These are phyloP conservation scores for Aegilops tauschii DNA, from an alignment of 176 grass and related monocot species.

Conservation along the genomic window DNA sequence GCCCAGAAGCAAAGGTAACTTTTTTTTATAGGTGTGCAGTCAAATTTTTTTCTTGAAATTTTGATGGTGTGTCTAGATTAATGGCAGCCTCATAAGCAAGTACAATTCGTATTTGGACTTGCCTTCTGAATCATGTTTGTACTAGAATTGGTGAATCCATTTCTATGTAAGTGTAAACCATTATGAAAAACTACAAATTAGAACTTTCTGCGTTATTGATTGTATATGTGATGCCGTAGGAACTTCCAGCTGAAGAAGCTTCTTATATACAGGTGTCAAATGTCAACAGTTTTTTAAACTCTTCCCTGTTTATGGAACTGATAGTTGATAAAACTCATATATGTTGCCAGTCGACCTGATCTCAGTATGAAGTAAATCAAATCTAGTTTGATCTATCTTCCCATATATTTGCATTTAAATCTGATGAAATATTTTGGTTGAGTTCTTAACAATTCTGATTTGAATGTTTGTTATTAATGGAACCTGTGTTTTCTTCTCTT, in stretches of 20 bases:
- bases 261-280: slow-evolving; percentile 27
- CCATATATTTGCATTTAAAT: neutral
- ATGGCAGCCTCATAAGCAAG: neutral
- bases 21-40: neutral
- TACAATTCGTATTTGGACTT: neutral
- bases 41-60: slow-evolving; percentile 17
- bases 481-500: slow-evolving; percentile 2
- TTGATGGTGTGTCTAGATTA: slow-evolving; percentile 2
- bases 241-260: slow-evolving; percentile 7
- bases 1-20: slow-evolving; percentile 63
- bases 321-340: neutral
- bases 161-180: slow-evolving; percentile 21
- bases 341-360: neutral
- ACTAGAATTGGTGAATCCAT: neutral
- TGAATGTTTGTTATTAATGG: slow-evolving; percentile 7
- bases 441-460: slow-evolving; percentile 16
- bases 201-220: slow-evolving; percentile 13
- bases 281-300: slow-evolving; percentile 27
- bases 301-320: neutral
- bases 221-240: slow-evolving; percentile 5
- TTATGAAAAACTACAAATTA: slow-evolving; percentile 17
- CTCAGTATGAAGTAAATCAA: neutral
- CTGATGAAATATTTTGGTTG: slow-evolving; percentile 7
- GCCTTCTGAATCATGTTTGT: neutral
- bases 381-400: neutral